phyloP scores from a whole-genome alignment of 495 filamentous ascomycete genomes.

The Chlorociboria aeruginascens region DNA sequence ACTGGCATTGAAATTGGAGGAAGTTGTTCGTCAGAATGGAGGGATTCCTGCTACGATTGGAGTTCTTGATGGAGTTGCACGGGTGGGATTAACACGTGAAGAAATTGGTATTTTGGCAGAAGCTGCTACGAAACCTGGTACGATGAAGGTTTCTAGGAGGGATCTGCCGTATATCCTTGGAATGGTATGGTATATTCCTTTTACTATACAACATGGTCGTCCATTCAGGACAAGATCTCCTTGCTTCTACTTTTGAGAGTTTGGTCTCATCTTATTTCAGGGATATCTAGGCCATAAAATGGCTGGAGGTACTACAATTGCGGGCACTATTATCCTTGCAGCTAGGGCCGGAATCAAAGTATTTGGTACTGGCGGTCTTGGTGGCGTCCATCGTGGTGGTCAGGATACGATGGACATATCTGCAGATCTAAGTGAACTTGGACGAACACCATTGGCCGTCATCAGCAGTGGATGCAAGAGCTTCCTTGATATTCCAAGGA shows the following conservation, averaged over 20 bases:
- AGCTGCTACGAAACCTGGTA: constrained; percentile 47
- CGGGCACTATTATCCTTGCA: constrained; percentile 85
- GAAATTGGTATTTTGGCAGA: constrained; percentile 61
- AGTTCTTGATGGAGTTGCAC: constrained; percentile 67
- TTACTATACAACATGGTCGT: no score
- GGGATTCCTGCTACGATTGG: constrained; percentile 90
- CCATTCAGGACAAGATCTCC: background rate
- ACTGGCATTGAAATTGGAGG: constrained; percentile 60
- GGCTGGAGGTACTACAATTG: constrained; percentile 85
- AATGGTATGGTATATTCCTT: constrained; percentile 40
- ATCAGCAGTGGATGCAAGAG: constrained; percentile 88
- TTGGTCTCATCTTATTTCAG: constrained; percentile 24
- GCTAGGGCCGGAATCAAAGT: constrained; percentile 80
- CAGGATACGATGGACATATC: constrained; percentile 85
- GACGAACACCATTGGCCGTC: constrained; percentile 82
- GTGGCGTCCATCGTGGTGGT: constrained; percentile 87
- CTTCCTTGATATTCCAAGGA: constrained; percentile 84
- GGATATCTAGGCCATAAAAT: constrained; percentile 50
- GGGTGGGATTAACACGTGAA: constrained; percentile 57
- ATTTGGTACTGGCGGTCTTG: constrained; percentile 76
- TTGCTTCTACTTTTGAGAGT: background rate
- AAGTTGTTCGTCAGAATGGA: constrained; percentile 63
- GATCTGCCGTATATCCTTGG: constrained; percentile 76
- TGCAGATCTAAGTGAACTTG: constrained; percentile 88
- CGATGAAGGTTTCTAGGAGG: constrained; percentile 72